These are phyloP conservation scores for Porodaedalea pini DNA, from an alignment of 1,284 basidiomycete genomes.

Conservation along the genomic window DNA sequence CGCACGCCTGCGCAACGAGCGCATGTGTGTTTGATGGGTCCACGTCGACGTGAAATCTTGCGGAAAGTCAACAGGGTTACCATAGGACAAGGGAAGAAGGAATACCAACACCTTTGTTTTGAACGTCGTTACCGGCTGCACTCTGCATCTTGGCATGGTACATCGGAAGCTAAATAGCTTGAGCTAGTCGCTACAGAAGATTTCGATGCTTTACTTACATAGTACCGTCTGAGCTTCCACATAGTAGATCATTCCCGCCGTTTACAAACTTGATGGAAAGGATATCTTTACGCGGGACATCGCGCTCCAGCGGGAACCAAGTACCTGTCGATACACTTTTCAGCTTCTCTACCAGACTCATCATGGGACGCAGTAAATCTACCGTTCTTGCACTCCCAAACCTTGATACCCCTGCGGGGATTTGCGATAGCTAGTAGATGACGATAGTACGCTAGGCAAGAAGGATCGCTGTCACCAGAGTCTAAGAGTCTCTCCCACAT, in stretches of 20 bases:
- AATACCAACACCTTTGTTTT: constrained; percentile 49
- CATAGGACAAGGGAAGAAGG: constrained; percentile 1
- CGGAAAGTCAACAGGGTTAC: constrained; percentile 8
- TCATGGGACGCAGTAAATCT: constrained; percentile 5
- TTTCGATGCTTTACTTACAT: constrained; percentile 40
- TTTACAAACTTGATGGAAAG: constrained; percentile 58
- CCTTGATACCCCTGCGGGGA: constrained; percentile 51
- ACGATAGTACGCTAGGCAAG: constrained; percentile 51
- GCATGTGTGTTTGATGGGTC: constrained; percentile 44
- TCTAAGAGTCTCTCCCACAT: constrained; percentile 52
- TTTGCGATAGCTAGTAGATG: constrained; percentile 61
- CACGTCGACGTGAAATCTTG: constrained; percentile 50
- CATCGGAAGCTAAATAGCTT: neutral
- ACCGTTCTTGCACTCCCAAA: constrained; percentile 65
- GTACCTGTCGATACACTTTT: constrained; percentile 35
- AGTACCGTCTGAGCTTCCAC: constrained; percentile 64
- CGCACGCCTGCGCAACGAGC: constrained; percentile 48
- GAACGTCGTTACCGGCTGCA: constrained; percentile 54
- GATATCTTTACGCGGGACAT: constrained; percentile 57
- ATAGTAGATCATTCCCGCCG: constrained; percentile 57
- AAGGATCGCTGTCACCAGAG: constrained; percentile 39
- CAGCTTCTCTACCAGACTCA: neutral
- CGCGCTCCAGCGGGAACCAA: constrained; percentile 54
- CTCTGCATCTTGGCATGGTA: constrained; percentile 52
- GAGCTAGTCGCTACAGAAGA: neutral